A percentile compares a stretch with the other conserved stretches of the same genome.
Conservation (phyloP, 1,139 yeast species). For the Meyerozyma elateridarum region DNA sequence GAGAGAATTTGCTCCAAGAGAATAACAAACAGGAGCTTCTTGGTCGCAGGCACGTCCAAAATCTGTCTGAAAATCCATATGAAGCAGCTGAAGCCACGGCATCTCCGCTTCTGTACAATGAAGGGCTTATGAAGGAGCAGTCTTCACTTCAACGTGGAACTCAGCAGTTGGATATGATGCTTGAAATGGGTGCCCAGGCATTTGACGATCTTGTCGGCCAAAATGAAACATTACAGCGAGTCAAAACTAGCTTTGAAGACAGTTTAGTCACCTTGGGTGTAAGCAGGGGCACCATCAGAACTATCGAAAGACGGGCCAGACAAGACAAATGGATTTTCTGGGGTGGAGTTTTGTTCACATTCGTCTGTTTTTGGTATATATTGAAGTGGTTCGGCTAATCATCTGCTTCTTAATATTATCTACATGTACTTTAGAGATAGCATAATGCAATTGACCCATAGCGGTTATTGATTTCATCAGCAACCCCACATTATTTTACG, state of each 20-base stretch:
- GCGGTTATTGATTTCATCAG: no score
- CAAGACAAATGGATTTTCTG: conserved; percentile 89
- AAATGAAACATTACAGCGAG: conserved; percentile 60
- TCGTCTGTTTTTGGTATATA: conserved; percentile 68
- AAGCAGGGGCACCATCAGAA: conserved; percentile 76
- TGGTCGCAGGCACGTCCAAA: conserved; percentile 43
- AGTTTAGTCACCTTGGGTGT: conserved; percentile 81
- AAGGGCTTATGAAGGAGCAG: conserved; percentile 67
- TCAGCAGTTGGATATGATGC: conserved; percentile 78
- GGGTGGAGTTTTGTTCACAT: conserved; percentile 60
- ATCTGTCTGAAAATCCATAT: conserved; percentile 58
- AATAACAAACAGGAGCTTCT: conserved; percentile 55
- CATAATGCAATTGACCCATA: no score
- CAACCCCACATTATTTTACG: no score
- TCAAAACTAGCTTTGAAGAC: conserved; percentile 63
- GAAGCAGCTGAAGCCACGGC: conserved; percentile 28
- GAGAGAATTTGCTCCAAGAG: conserved; percentile 57
- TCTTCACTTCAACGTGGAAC: conserved; percentile 66
- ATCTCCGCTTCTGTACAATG: conserved; percentile 42
- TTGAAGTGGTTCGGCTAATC: conserved; percentile 57
- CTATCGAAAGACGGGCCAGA: conserved; percentile 78
- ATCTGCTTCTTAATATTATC: conserved; percentile 1
- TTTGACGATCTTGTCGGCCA: conserved; percentile 86
- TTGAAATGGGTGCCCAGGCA: conserved; percentile 85
- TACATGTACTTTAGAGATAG: background rate